A percentile compares a stretch with the other conserved stretches of the same genome.
Evolutionary conservation across 2,329 filamentous ascomycete genomes (phyloP).

Genomic region (Albifimbria verrucaria): DNA sequence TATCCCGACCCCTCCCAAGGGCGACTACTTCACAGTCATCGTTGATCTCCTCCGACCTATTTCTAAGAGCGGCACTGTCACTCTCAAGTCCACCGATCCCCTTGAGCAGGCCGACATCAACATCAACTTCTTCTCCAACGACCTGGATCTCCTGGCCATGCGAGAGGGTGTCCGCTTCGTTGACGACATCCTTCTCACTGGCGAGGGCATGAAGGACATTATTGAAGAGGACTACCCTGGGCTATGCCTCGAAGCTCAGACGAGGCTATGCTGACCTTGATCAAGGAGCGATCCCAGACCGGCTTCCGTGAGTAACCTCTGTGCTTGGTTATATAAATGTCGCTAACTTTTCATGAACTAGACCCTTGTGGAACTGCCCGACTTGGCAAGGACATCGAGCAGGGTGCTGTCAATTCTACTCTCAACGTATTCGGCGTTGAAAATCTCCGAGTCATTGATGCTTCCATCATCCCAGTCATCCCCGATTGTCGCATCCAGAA

Average conservation of each 20-base stretch:
- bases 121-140: constrained; percentile 57
- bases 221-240: constrained; percentile 56
- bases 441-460: constrained; percentile 52
- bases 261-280: constrained; percentile 51
- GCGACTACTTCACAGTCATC: constrained; percentile 55
- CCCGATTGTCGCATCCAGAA: constrained; percentile 58
- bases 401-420: constrained; percentile 49
- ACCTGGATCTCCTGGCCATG: constrained; percentile 54
- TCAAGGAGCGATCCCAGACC: constrained; percentile 58
- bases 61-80: constrained; percentile 48
- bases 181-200: constrained; percentile 55
- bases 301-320: constrained; percentile 47
- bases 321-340: too few relatives aligned
- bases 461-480: constrained; percentile 53
- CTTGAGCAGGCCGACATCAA: constrained; percentile 56
- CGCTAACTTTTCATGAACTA: constrained; percentile 12
- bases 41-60: constrained; percentile 41
- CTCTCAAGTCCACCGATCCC: constrained; percentile 53
- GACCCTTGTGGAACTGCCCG: constrained; percentile 55
- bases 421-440: constrained; percentile 52
- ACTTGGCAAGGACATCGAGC: constrained; percentile 45
- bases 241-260: constrained; percentile 54
- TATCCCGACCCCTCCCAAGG: constrained; percentile 35
- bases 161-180: constrained; percentile 54
- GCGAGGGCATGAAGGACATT: constrained; percentile 54